phyloP scores from a whole-genome alignment of 2,329 filamentous ascomycete genomes.

The Paracorniculantispora psalliotae region DNA sequence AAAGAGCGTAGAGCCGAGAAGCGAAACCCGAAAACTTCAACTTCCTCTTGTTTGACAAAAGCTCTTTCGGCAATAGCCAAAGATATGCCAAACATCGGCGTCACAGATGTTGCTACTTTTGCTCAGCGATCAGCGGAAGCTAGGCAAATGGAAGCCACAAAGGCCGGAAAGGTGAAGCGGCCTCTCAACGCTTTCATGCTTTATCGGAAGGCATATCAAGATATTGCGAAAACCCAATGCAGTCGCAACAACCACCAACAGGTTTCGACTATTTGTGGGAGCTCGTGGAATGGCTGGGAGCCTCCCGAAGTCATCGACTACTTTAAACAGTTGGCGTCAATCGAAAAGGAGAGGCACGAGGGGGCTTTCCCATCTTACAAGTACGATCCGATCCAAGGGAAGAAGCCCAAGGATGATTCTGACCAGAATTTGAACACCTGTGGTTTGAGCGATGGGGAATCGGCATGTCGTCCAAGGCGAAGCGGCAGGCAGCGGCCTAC shows the following conservation, averaged over 20 bases:
- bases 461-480: not conserved
- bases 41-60: conserved; percentile 24
- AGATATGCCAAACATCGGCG: conserved; percentile 53
- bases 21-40: not conserved
- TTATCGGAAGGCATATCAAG: conserved; percentile 88
- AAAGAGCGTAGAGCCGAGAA: not conserved
- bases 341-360: conserved; percentile 80
- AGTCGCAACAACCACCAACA: conserved; percentile 89
- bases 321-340: conserved; percentile 73
- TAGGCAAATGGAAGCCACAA: conserved; percentile 60
- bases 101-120: conserved; percentile 75
- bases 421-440: conserved; percentile 31
- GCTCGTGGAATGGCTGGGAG: conserved; percentile 75
- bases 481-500: not conserved
- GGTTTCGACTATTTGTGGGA: conserved; percentile 80
- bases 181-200: conserved; percentile 99
- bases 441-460: conserved; percentile 35
- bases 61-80: conserved; percentile 69
- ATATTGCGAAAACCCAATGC: conserved; percentile 76
- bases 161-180: conserved; percentile 74
- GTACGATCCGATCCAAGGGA: conserved; percentile 60
- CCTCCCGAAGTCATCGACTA: conserved; percentile 64
- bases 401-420: conserved; percentile 51
- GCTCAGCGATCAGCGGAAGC: conserved; percentile 66
- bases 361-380: conserved; percentile 88